Conservation (phyloP, 805 yeast species). For the Candida schatavii region DNA sequence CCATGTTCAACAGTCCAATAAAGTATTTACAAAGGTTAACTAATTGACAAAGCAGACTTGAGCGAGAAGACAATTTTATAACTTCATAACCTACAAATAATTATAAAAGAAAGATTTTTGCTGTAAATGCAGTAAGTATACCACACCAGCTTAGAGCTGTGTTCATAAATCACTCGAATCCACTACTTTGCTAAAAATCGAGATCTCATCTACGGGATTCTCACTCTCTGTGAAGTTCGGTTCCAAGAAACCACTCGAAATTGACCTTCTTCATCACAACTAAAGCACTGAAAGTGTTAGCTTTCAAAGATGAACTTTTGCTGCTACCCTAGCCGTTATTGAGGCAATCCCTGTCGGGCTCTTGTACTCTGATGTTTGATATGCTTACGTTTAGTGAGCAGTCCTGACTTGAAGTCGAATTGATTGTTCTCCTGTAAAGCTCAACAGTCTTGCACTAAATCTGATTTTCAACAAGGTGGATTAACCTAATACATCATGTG, state of each 20-base stretch:
- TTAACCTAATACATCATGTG: constrained; percentile 13
- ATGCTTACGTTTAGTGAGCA: constrained; percentile 46
- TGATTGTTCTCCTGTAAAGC: constrained; percentile 17
- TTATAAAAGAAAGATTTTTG: too few species aligned
- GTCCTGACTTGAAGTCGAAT: constrained; percentile 40
- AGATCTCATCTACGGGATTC: constrained; percentile 36
- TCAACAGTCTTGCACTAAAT: constrained; percentile 8
- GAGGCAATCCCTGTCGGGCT: constrained; percentile 45
- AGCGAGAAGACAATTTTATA: too few species aligned
- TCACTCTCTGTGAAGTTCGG: constrained; percentile 44
- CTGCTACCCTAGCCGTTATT: constrained; percentile 43
- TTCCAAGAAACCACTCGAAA: constrained; percentile 28
- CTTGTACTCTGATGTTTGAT: constrained; percentile 47
- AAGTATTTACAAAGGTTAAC: too few species aligned
- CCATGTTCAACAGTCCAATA: too few species aligned
- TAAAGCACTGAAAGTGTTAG: constrained; percentile 37
- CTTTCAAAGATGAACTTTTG: constrained; percentile 41
- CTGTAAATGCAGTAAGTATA: too few species aligned
- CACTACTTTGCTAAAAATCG: too few species aligned
- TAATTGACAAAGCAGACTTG: too few species aligned
- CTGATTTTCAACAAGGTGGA: constrained; percentile 11
- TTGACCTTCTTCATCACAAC: constrained; percentile 38
- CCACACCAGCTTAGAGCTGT: too few species aligned
- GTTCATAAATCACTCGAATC: too few species aligned
- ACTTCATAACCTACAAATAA: too few species aligned